Conservation (phyloP, 2,329 filamentous ascomycete species). For the Arthrobotrys pseudoclavata region DNA sequence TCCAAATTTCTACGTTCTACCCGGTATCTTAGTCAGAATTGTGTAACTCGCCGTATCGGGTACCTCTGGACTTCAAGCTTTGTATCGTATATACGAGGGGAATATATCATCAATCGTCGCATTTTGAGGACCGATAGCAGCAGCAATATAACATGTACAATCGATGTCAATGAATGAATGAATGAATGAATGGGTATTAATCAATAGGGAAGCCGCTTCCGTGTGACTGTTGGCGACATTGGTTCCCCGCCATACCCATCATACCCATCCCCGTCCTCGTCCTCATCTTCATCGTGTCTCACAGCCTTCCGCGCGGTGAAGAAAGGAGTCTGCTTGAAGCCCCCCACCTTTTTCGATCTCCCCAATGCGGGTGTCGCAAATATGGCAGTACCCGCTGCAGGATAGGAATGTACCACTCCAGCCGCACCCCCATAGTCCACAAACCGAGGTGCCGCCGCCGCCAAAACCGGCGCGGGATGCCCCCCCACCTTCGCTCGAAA, state of each 20-base stretch:
- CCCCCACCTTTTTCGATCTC: neutral
- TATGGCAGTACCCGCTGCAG: slow-evolving; percentile 15
- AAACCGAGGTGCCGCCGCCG: slow-evolving; percentile 60
- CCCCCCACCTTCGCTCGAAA: slow-evolving; percentile 56
- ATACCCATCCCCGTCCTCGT: slow-evolving; percentile 29
- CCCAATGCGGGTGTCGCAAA: slow-evolving; percentile 41
- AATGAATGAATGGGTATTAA: neutral
- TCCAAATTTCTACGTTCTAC: no score
- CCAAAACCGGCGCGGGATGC: slow-evolving; percentile 61
- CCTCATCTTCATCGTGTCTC: slow-evolving; percentile 19
- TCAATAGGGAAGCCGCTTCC: slow-evolving; percentile 34
- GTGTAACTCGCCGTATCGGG: no score
- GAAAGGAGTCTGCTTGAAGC: slow-evolving; percentile 49
- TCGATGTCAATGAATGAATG: neutral
- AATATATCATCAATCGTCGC: no score
- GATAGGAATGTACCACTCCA: slow-evolving; percentile 41
- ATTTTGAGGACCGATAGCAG: no score
- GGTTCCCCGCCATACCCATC: slow-evolving; percentile 1
- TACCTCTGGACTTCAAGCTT: no score
- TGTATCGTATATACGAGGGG: no score
- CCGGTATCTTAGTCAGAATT: no score
- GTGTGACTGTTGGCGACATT: slow-evolving; percentile 28
- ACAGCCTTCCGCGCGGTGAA: slow-evolving; percentile 50
- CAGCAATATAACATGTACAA: neutral
- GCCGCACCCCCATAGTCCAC: slow-evolving; percentile 51